These are phyloP conservation scores for Fusarium graminum DNA, from an alignment of 2,329 filamentous ascomycete genomes.

Conservation along the genomic window DNA sequence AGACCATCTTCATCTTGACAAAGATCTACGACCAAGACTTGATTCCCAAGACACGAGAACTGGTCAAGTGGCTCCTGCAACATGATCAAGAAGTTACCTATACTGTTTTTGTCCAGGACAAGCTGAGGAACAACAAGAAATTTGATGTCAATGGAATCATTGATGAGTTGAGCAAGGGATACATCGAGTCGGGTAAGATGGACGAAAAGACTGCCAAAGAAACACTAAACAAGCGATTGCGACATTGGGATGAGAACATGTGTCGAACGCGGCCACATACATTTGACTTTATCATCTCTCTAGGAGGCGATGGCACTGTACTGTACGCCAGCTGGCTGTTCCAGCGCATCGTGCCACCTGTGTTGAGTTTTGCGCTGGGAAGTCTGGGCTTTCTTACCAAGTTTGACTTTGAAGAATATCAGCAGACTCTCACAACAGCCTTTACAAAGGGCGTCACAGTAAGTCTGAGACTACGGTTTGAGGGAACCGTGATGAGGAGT, in stretches of 20 bases:
- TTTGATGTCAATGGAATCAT: conserved; percentile 81
- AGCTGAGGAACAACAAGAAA: conserved; percentile 74
- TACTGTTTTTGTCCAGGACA: conserved; percentile 86
- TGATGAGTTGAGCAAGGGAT: conserved; percentile 66
- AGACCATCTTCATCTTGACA: conserved; percentile 86
- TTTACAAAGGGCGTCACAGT: conserved; percentile 90
- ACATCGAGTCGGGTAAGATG: conserved; percentile 55
- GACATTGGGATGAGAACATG: conserved; percentile 86
- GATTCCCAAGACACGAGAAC: conserved; percentile 80
- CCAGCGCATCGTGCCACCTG: conserved; percentile 92
- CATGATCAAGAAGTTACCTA: conserved; percentile 76
- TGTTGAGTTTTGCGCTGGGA: conserved; percentile 90
- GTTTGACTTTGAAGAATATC: conserved; percentile 87
- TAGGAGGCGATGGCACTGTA: conserved; percentile 96
- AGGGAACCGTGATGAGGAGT: conserved; percentile 92
- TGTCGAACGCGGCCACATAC: conserved; percentile 83
- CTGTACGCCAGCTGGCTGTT: conserved; percentile 97
- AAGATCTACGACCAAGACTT: conserved; percentile 91
- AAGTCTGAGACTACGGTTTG: conserved; percentile 87
- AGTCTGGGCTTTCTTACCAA: conserved; percentile 96
- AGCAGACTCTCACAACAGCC: conserved; percentile 75
- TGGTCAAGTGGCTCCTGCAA: conserved; percentile 84
- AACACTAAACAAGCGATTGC: conserved; percentile 67
- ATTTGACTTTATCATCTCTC: conserved; percentile 93
- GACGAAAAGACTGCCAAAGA: conserved; percentile 53